phyloP scores from a whole-genome alignment of 345 rosid genomes.

The Populus alba region DNA sequence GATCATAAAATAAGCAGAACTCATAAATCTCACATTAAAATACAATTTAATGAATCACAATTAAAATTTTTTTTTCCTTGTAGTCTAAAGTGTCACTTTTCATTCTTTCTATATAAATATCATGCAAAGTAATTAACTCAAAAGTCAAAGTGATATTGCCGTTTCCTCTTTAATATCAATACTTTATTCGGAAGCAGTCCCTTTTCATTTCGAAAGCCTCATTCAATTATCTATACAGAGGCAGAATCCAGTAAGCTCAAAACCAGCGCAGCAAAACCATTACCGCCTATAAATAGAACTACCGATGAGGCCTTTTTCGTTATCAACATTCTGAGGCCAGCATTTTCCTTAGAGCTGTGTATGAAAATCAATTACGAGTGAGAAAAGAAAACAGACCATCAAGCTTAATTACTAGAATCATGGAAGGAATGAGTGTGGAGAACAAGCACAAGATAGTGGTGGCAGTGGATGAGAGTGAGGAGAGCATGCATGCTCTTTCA shows the following conservation, averaged over 20 bases:
- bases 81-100: too few relatives aligned
- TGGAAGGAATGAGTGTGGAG: conserved; percentile 29
- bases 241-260: not conserved
- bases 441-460: conserved; percentile 51
- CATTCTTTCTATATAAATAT: too few relatives aligned
- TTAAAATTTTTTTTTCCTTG: too few relatives aligned
- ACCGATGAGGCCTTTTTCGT: not conserved
- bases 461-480: conserved; percentile 87
- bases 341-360: not conserved
- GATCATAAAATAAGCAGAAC: too few relatives aligned
- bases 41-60: too few relatives aligned
- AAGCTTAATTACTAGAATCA: not conserved
- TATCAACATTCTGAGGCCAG: conserved; percentile 12
- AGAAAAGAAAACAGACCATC: not conserved
- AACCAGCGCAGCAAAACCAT: not conserved
- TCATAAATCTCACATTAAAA: too few relatives aligned
- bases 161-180: too few relatives aligned
- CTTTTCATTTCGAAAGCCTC: not conserved
- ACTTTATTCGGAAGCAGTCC: not conserved
- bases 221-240: not conserved
- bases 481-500: conserved; percentile 88
- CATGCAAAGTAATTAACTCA: not conserved
- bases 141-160: not conserved
- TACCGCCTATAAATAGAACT: not conserved
- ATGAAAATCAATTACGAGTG: not conserved